Evolutionary conservation across 2,329 filamentous ascomycete genomes (phyloP).

Genomic region (Ascochyta koolunga): DNA sequence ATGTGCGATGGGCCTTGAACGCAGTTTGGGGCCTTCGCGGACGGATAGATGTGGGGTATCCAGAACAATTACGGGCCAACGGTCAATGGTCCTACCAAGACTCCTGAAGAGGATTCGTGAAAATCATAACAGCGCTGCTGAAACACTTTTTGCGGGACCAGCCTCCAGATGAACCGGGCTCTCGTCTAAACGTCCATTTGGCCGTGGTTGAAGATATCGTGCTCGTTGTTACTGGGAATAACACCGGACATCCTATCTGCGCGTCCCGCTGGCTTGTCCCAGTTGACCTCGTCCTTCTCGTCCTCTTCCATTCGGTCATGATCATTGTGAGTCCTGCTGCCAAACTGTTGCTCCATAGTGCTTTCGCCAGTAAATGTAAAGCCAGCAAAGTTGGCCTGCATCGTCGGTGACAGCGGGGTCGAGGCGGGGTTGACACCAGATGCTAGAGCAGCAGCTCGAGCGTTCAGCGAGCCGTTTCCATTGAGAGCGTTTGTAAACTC

Average conservation of each 20-base stretch:
- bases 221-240: constrained; percentile 51
- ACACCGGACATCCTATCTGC: constrained; percentile 61
- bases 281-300: constrained; percentile 50
- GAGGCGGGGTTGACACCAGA: constrained; percentile 81
- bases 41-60: constrained; percentile 36
- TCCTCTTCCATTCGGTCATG: constrained; percentile 55
- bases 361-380: constrained; percentile 99
- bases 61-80: constrained; percentile 21
- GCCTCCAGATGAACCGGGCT: neutral
- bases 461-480: constrained; percentile 84
- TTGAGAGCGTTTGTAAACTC: constrained; percentile 96
- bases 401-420: constrained; percentile 90
- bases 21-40: constrained; percentile 30
- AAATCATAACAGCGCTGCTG: constrained; percentile 27
- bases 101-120: constrained; percentile 4
- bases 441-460: constrained; percentile 84
- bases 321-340: constrained; percentile 45
- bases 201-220: constrained; percentile 56
- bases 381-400: constrained; percentile 97
- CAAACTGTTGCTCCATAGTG: constrained; percentile 83
- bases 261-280: constrained; percentile 48
- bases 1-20: constrained; percentile 23
- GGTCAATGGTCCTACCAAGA: constrained; percentile 6
- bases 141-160: constrained; percentile 41
- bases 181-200: constrained; percentile 45